These are phyloP conservation scores for Phytopythium vexans DNA, from an alignment of 352 stramenopile genomes.

Conservation along the genomic window DNA sequence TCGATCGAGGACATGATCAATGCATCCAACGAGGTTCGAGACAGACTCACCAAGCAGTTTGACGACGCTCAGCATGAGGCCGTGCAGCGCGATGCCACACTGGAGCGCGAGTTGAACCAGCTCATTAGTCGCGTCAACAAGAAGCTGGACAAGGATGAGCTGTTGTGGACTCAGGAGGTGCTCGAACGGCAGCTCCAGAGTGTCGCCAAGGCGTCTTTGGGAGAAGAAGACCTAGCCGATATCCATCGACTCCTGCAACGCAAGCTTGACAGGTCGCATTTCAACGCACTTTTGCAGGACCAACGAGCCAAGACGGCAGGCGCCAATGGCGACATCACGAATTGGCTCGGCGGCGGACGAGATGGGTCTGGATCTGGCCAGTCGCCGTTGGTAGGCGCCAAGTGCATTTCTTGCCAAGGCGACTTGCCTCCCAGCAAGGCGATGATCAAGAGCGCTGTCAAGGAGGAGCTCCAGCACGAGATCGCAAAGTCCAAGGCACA, in stretches of 20 bases:
- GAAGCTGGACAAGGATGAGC: constrained; percentile 75
- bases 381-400: constrained; percentile 38
- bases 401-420: constrained; percentile 69
- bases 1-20: constrained; percentile 61
- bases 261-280: constrained; percentile 63
- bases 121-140: constrained; percentile 63
- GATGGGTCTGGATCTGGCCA: constrained; percentile 10
- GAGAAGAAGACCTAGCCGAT: constrained; percentile 57
- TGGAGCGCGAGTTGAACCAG: constrained; percentile 61
- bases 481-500: constrained; percentile 48
- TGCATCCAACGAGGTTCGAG: constrained; percentile 35
- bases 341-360: background rate
- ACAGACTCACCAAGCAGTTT: constrained; percentile 43
- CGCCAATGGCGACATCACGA: constrained; percentile 9
- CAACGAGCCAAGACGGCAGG: constrained; percentile 30
- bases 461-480: constrained; percentile 60
- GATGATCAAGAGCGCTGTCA: constrained; percentile 55
- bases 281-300: constrained; percentile 46
- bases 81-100: constrained; percentile 39
- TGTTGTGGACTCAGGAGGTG: constrained; percentile 73
- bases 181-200: constrained; percentile 62
- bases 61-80: constrained; percentile 41
- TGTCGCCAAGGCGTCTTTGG: constrained; percentile 59
- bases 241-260: constrained; percentile 50
- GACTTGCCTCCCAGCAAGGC: constrained; percentile 60